phyloP scores from a whole-genome alignment of 2,329 filamentous ascomycete genomes.

The Dothideomycetidae sp. region DNA sequence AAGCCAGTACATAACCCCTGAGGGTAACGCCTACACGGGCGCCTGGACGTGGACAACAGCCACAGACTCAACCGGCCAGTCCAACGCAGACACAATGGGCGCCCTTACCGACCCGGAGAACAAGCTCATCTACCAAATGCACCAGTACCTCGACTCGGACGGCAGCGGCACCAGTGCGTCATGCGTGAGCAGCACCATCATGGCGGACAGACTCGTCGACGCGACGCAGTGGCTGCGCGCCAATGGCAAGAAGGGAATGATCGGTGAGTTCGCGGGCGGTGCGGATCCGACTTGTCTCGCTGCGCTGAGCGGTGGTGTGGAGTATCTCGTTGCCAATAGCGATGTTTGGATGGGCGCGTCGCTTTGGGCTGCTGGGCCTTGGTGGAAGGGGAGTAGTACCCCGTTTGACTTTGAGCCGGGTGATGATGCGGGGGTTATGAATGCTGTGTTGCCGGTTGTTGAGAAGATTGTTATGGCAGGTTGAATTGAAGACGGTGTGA shows the following conservation, averaged over 20 bases:
- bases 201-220: slow-evolving; percentile 34
- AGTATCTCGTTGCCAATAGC: slow-evolving; percentile 33
- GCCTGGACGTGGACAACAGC: slow-evolving; percentile 37
- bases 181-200: slow-evolving; percentile 41
- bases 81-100: slow-evolving; percentile 32
- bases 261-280: slow-evolving; percentile 43
- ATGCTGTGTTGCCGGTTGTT: slow-evolving; percentile 5
- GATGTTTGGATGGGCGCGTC: slow-evolving; percentile 41
- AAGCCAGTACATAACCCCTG: slow-evolving; percentile 45
- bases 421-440: slow-evolving; percentile 22
- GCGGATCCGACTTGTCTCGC: slow-evolving; percentile 35
- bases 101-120: slow-evolving; percentile 37
- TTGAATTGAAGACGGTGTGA: neutral
- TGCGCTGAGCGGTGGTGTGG: slow-evolving; percentile 37
- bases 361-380: slow-evolving; percentile 45
- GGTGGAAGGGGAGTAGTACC: slow-evolving; percentile 26
- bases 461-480: slow-evolving; percentile 2
- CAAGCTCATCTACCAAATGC: slow-evolving; percentile 47
- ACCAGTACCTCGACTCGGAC: slow-evolving; percentile 47
- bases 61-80: slow-evolving; percentile 24
- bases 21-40: slow-evolving; percentile 38
- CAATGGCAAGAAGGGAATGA: slow-evolving; percentile 38
- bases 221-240: slow-evolving; percentile 41
- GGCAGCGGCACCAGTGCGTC: slow-evolving; percentile 36
- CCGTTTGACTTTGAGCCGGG: slow-evolving; percentile 34